Conservation (phyloP, 2,329 filamentous ascomycete species). For the Verticillium albo-atrum region DNA sequence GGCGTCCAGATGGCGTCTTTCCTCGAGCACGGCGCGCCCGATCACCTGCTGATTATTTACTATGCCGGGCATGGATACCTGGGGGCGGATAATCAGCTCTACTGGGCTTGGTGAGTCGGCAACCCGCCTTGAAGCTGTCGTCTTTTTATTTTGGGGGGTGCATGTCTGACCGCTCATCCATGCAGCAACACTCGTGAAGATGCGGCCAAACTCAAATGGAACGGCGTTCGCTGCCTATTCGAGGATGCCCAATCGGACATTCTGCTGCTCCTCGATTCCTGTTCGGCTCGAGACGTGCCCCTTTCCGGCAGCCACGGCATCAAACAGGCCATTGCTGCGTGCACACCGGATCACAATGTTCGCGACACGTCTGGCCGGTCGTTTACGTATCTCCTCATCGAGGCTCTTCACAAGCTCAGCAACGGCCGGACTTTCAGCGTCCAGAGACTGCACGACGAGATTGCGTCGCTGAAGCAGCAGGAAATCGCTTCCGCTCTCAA, state of each 20-base stretch:
- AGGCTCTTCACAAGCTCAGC: slow-evolving; percentile 50
- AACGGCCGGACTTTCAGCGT: slow-evolving; percentile 49
- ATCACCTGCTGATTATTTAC: slow-evolving; percentile 61
- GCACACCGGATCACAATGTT: slow-evolving; percentile 43
- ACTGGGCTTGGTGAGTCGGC: slow-evolving; percentile 60
- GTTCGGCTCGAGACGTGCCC: slow-evolving; percentile 47
- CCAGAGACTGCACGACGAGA: slow-evolving; percentile 53
- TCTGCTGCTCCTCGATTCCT: slow-evolving; percentile 59
- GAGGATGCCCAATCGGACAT: slow-evolving; percentile 62
- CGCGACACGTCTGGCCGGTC: slow-evolving; percentile 43
- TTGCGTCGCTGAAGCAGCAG: slow-evolving; percentile 39
- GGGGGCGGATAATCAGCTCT: slow-evolving; percentile 55
- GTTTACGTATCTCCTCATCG: slow-evolving; percentile 54
- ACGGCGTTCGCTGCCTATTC: slow-evolving; percentile 56
- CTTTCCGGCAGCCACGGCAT: slow-evolving; percentile 48
- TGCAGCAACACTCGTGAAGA: slow-evolving; percentile 52
- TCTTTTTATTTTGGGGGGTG: no score
- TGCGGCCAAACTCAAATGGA: slow-evolving; percentile 59
- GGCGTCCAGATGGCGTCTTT: slow-evolving; percentile 57
- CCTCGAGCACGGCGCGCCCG: slow-evolving; percentile 51
- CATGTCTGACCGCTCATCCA: slow-evolving; percentile 27
- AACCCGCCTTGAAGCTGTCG: background rate
- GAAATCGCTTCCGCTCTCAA: slow-evolving; percentile 35
- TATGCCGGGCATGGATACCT: slow-evolving; percentile 59
- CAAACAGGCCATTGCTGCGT: slow-evolving; percentile 62